Percentiles rank a stretch among this genome's conserved stretches.
Conservation (phyloP, 78 protist genomes). For the Isochrysis galbana region DNA sequence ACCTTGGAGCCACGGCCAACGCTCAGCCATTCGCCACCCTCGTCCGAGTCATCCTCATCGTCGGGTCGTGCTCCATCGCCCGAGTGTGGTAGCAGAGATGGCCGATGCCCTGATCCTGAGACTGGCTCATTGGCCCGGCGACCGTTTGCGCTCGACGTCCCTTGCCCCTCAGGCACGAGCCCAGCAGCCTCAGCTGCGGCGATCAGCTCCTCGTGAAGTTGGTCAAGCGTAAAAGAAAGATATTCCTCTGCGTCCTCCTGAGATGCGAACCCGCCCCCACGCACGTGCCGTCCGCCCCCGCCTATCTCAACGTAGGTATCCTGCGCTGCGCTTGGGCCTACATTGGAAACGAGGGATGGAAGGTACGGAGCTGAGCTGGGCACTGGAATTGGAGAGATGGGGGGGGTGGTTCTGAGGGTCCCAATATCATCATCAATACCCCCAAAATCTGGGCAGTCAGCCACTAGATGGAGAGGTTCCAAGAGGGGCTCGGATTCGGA, state of each 20-base stretch:
- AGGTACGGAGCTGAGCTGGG: no score
- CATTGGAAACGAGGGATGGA: no score
- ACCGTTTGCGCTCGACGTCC: not conserved
- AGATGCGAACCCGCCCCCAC: no score
- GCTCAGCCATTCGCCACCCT: not conserved
- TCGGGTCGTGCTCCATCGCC: not conserved
- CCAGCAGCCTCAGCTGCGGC: not conserved
- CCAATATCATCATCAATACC: no score
- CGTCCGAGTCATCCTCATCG: not conserved
- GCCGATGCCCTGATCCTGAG: not conserved
- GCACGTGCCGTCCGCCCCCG: no score
- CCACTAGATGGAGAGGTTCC: no score
- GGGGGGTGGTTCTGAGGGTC: no score
- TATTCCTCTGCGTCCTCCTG: not conserved
- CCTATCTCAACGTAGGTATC: no score
- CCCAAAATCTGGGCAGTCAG: no score
- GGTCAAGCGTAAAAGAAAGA: not conserved
- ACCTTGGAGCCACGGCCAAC: not conserved
- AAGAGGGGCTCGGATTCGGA: no score
- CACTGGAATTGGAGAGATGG: no score
- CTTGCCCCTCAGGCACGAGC: not conserved
- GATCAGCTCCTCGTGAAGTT: not conserved
- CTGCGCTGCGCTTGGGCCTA: no score
- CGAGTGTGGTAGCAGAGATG: not conserved
- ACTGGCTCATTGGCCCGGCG: not conserved